Evolutionary conservation across 2,329 filamentous ascomycete genomes (phyloP).

Genomic region (Aspergillus tubingensis): DNA sequence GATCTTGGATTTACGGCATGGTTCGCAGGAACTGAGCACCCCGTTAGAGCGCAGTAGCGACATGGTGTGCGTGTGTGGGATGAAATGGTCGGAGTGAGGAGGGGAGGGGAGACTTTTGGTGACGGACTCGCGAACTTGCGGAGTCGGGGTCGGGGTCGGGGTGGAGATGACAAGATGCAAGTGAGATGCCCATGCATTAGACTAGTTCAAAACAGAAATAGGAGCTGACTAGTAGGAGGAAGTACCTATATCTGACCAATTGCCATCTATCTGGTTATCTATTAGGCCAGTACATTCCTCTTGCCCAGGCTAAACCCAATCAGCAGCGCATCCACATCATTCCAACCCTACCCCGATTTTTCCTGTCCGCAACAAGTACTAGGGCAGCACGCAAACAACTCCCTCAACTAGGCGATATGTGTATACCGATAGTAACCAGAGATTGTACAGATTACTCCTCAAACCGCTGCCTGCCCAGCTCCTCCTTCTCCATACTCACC

Average conservation of each 20-base stretch:
- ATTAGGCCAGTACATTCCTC: background rate
- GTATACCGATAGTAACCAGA: background rate
- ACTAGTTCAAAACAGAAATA: background rate
- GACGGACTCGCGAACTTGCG: background rate
- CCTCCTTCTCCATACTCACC: slow-evolving; percentile 7
- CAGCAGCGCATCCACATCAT: background rate
- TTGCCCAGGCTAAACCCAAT: background rate
- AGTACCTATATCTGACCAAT: background rate
- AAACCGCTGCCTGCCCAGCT: slow-evolving; percentile 8
- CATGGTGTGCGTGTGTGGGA: background rate
- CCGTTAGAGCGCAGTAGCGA: background rate
- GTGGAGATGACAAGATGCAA: background rate
- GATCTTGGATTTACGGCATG: background rate
- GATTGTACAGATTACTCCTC: background rate
- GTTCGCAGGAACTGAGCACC: background rate
- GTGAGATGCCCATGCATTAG: background rate
- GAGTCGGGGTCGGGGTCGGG: background rate
- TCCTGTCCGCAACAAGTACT: background rate
- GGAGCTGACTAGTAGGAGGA: background rate
- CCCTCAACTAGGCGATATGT: background rate
- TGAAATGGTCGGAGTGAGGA: background rate
- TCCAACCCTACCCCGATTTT: background rate
- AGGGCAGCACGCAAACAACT: background rate
- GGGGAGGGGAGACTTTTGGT: background rate
- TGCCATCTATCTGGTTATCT: background rate